Evolutionary conservation across 805 yeast species (phyloP).

Genomic region (Brettanomyces anomalus): DNA sequence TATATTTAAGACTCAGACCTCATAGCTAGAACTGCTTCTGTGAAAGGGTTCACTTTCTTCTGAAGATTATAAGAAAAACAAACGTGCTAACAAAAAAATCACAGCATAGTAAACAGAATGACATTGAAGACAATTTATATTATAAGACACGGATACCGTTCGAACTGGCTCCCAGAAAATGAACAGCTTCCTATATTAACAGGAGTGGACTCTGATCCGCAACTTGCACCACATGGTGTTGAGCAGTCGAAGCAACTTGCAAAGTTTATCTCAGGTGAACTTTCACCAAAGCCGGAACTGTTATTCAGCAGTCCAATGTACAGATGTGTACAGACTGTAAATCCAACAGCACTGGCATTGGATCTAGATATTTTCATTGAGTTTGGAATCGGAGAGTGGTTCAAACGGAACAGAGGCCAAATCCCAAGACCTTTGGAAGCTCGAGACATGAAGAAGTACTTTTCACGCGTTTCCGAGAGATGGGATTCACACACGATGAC

Average conservation of each 20-base stretch:
- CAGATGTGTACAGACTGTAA: slow-evolving; percentile 76
- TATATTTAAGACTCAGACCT: too few relatives aligned
- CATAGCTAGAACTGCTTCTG: too few relatives aligned
- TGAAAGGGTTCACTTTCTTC: too few relatives aligned
- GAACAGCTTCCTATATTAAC: slow-evolving; percentile 83
- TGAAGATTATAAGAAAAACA: too few relatives aligned
- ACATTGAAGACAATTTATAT: slow-evolving; percentile 51
- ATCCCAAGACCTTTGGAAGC: slow-evolving; percentile 63
- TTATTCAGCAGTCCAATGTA: slow-evolving; percentile 81
- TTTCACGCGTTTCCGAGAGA: slow-evolving; percentile 33
- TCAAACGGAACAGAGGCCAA: slow-evolving; percentile 53
- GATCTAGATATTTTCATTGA: slow-evolving; percentile 59
- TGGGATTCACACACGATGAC: slow-evolving; percentile 44
- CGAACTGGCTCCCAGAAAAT: slow-evolving; percentile 84
- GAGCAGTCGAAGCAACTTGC: slow-evolving; percentile 82
- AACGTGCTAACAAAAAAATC: too few relatives aligned
- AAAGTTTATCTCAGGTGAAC: slow-evolving; percentile 37
- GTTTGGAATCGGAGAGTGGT: slow-evolving; percentile 91
- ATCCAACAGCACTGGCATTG: slow-evolving; percentile 55
- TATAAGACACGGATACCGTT: slow-evolving; percentile 83
- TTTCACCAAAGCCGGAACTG: slow-evolving; percentile 52
- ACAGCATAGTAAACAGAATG: slow-evolving; percentile 24
- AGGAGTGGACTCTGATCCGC: slow-evolving; percentile 84
- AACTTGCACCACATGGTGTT: slow-evolving; percentile 79
- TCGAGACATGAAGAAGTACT: slow-evolving; percentile 41